These are phyloP conservation scores for Coprinopsis marcescibilis DNA, from an alignment of 768 basidiomycete genomes.

Conservation along the genomic window DNA sequence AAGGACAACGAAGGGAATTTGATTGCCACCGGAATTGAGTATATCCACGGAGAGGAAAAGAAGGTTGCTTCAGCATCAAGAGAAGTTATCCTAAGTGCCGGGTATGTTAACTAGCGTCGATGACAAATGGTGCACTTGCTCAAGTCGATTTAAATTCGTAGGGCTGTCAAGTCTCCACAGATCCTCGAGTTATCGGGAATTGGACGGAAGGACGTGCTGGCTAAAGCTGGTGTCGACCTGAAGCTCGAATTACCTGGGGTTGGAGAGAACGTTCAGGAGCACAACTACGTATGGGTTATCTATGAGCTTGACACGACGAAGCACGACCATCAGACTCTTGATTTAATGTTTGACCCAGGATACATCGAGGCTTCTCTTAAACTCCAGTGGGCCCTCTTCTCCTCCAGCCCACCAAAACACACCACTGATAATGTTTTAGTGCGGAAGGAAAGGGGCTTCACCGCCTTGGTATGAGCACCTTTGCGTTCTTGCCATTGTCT, in stretches of 20 bases:
- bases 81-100: conserved; percentile 13
- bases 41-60: conserved; percentile 6
- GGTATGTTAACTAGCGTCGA: not conserved
- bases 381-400: conserved; percentile 3
- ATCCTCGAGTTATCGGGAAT: conserved; percentile 17
- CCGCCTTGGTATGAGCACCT: conserved; percentile 21
- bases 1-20: conserved; percentile 4
- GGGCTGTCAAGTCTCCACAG: conserved; percentile 13
- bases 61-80: conserved; percentile 3
- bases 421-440: conserved; percentile 10
- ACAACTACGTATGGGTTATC: conserved; percentile 7
- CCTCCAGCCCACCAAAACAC: not conserved
- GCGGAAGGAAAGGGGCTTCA: conserved; percentile 20
- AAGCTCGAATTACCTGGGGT: conserved; percentile 15
- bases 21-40: conserved; percentile 9
- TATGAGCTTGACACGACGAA: conserved; percentile 9
- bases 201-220: conserved; percentile 11
- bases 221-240: conserved; percentile 8
- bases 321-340: conserved; percentile 9
- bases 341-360: conserved; percentile 1
- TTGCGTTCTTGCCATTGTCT: conserved; percentile 24
- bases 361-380: conserved; percentile 5
- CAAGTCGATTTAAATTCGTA: not conserved
- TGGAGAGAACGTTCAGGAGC: conserved; percentile 15
- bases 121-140: not conserved